Evolutionary conservation across 345 rosid genomes (phyloP).

Genomic region (Populus nigra): DNA sequence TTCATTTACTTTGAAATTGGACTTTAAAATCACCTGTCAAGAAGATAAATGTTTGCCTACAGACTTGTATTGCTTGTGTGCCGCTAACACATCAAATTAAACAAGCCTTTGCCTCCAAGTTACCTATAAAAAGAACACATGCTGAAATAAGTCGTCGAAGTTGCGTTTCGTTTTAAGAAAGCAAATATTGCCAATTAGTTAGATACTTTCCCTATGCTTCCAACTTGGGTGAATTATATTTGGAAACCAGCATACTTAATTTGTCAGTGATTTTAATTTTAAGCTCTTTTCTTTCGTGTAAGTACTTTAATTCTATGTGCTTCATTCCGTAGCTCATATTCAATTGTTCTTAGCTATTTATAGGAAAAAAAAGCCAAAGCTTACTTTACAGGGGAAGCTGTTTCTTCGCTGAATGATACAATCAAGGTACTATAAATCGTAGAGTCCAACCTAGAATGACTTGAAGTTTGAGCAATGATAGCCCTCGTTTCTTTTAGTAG

Average conservation of each 20-base stretch:
- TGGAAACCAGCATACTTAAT: background rate
- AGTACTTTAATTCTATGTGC: background rate
- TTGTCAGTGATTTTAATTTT: background rate
- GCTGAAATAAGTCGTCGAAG: background rate
- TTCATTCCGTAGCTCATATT: background rate
- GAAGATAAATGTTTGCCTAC: background rate
- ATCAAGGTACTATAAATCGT: background rate
- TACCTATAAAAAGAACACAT: background rate
- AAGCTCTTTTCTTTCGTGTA: background rate
- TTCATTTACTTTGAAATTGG: background rate
- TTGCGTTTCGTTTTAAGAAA: constrained; percentile 26
- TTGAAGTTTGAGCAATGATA: no score
- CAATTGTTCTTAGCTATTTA: background rate
- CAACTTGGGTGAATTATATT: constrained; percentile 7
- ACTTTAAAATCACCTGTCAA: background rate
- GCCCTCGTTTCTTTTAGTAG: background rate
- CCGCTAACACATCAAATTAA: constrained; percentile 1
- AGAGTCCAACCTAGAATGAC: background rate
- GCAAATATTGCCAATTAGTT: constrained; percentile 11
- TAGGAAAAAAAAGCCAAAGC: background rate
- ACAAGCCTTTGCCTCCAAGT: constrained; percentile 34
- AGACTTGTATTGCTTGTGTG: background rate
- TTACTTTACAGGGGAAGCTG: background rate
- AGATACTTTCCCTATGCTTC: constrained; percentile 30
- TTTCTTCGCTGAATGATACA: background rate